These are phyloP conservation scores for Dysphania ambrosioides DNA, from an alignment of 148 eudicot species.

Conservation along the genomic window DNA sequence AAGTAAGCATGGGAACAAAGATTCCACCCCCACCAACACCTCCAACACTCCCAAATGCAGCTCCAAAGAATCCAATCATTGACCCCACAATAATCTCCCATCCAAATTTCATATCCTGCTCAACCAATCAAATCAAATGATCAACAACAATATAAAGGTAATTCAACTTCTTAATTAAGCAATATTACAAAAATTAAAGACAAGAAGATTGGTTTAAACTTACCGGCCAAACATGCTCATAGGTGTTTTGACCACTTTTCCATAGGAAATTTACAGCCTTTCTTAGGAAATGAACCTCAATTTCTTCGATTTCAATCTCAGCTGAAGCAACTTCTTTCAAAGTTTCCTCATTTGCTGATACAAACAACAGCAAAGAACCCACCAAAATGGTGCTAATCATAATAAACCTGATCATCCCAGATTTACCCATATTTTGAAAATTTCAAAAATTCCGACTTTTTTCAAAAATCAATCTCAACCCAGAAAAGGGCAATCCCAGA, in stretches of 20 bases:
- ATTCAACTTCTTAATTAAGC: too few species aligned
- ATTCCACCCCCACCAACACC: slow-evolving; percentile 54
- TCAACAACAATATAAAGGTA: slow-evolving; percentile 8
- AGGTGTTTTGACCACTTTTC: slow-evolving; percentile 32
- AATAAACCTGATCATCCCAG: slow-evolving; percentile 25
- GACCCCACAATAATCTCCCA: slow-evolving; percentile 36
- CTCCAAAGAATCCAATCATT: slow-evolving; percentile 42
- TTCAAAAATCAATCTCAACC: not conserved
- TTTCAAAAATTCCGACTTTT: too few species aligned
- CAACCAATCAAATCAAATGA: too few species aligned
- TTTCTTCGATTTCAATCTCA: slow-evolving; percentile 26
- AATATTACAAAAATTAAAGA: too few species aligned
- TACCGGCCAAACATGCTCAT: slow-evolving; percentile 55
- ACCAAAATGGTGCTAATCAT: slow-evolving; percentile 22
- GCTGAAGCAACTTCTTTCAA: slow-evolving; percentile 21
- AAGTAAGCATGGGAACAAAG: slow-evolving; percentile 50
- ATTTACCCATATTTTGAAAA: slow-evolving; percentile 30
- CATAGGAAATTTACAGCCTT: slow-evolving; percentile 32
- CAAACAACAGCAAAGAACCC: slow-evolving; percentile 24
- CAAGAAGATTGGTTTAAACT: slow-evolving; percentile 11
- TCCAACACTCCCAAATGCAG: slow-evolving; percentile 47
- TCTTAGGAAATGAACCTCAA: slow-evolving; percentile 17
- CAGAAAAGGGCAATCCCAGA: not conserved
- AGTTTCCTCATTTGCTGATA: slow-evolving; percentile 36
- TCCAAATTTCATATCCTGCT: slow-evolving; percentile 44